Evolutionary conservation across 805 yeast genomes (phyloP).

Genomic region (Ogataea minuta): DNA sequence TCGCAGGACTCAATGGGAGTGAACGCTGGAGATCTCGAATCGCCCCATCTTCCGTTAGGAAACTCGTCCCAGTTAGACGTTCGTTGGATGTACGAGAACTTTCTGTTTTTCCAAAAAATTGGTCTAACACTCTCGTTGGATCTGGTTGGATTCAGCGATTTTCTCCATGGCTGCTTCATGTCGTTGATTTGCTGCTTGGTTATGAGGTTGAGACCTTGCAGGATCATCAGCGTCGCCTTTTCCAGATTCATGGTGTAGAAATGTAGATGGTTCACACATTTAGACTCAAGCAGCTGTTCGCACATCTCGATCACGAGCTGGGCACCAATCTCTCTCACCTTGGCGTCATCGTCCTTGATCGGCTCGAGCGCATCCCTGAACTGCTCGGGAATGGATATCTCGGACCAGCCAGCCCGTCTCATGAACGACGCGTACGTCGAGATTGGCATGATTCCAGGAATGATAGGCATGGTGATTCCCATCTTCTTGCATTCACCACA

Average conservation of each 20-base stretch:
- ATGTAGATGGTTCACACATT: constrained; percentile 81
- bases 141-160: constrained; percentile 78
- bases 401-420: constrained; percentile 94
- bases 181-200: constrained; percentile 27
- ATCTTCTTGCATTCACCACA: constrained; percentile 62
- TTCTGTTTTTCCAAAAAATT: constrained; percentile 94
- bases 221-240: constrained; percentile 81
- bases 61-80: constrained; percentile 97
- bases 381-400: constrained; percentile 71
- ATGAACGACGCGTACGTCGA: constrained; percentile 90
- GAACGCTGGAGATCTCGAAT: constrained; percentile 94
- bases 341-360: constrained; percentile 84
- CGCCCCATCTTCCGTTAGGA: constrained; percentile 99
- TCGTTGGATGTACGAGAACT: constrained; percentile 82
- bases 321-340: constrained; percentile 83
- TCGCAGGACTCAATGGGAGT: constrained; percentile 86
- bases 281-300: constrained; percentile 61
- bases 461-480: constrained; percentile 82
- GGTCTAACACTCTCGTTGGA: constrained; percentile 84
- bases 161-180: constrained; percentile 76
- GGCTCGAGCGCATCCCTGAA: constrained; percentile 73
- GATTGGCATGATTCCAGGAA: constrained; percentile 99
- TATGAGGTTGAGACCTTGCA: constrained; percentile 66
- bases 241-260: constrained; percentile 98
- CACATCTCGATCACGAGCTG: constrained; percentile 84